Percentiles rank a stretch among this genome's conserved stretches.
Evolutionary conservation across 2,329 filamentous ascomycete genomes (phyloP).

Genomic region (Aspergillus jensenii): DNA sequence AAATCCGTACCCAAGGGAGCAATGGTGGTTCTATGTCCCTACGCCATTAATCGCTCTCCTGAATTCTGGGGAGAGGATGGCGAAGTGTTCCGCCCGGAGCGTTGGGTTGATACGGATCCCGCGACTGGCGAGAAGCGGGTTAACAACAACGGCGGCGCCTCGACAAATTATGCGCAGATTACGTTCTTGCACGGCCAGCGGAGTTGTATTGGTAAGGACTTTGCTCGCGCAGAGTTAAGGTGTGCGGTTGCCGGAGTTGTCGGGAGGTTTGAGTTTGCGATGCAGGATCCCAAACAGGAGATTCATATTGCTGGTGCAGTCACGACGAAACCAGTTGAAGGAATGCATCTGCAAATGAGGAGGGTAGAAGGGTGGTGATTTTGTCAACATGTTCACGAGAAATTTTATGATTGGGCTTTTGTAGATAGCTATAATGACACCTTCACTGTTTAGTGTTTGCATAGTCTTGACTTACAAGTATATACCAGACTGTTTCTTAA

Average conservation of each 20-base stretch:
- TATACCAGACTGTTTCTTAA: neutral
- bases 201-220: conserved; percentile 43
- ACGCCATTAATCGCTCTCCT: conserved; percentile 69
- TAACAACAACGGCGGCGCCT: conserved; percentile 53
- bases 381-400: neutral
- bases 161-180: conserved; percentile 40
- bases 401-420: neutral
- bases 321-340: conserved; percentile 41
- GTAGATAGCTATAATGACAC: neutral
- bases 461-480: no score
- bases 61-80: conserved; percentile 75
- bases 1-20: conserved; percentile 69
- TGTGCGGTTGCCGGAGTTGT: conserved; percentile 42
- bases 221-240: conserved; percentile 42
- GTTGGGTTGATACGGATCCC: conserved; percentile 62
- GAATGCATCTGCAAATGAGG: conserved; percentile 37
- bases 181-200: conserved; percentile 42
- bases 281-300: conserved; percentile 38
- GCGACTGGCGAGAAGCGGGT: conserved; percentile 51
- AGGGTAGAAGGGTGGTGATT: conserved; percentile 34
- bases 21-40: conserved; percentile 63
- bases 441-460: neutral
- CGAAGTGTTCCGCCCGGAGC: conserved; percentile 70
- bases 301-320: conserved; percentile 37
- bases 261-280: conserved; percentile 33